A percentile compares a stretch with the other conserved stretches of the same genome.
These are phyloP conservation scores for Colletotrichum ledebouriae DNA, from an alignment of 2,329 filamentous ascomycete species.

Conservation along the genomic window DNA sequence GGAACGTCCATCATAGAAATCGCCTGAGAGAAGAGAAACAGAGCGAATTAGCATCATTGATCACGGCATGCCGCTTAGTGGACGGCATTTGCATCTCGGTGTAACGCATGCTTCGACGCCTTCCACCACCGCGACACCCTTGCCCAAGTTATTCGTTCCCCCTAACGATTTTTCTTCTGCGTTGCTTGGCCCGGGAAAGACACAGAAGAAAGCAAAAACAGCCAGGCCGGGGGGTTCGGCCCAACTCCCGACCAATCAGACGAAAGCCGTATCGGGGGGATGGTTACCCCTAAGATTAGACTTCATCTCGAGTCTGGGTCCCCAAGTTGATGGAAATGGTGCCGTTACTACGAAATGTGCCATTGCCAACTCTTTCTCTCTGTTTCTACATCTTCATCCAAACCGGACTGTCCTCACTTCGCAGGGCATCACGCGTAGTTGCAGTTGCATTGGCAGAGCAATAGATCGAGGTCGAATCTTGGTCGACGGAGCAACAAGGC, in stretches of 20 bases:
- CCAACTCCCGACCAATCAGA: constrained; percentile 20
- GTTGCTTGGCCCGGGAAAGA: neutral
- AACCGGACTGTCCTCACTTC: neutral
- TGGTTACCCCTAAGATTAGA: constrained; percentile 30
- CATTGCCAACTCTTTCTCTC: neutral
- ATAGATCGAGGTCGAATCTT: neutral
- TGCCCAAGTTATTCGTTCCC: neutral
- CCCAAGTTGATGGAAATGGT: constrained; percentile 3
- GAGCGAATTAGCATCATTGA: no score
- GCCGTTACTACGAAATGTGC: neutral
- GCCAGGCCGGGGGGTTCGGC: constrained; percentile 15
- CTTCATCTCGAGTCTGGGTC: constrained; percentile 41
- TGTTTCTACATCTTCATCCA: constrained; percentile 6
- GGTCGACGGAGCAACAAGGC: constrained; percentile 9
- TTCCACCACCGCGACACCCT: constrained; percentile 8
- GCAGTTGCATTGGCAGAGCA: neutral
- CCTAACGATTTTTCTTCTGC: constrained; percentile 15
- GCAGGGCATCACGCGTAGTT: no score
- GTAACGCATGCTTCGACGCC: constrained; percentile 27
- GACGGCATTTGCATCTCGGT: constrained; percentile 37
- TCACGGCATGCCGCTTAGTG: constrained; percentile 4
- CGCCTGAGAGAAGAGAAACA: no score
- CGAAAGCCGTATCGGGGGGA: constrained; percentile 5
- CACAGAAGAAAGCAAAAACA: neutral
- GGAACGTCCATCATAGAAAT: no score